These are phyloP conservation scores for Apiotrichum akiyoshidainum DNA, from an alignment of 1,284 basidiomycete species.

Conservation along the genomic window DNA sequence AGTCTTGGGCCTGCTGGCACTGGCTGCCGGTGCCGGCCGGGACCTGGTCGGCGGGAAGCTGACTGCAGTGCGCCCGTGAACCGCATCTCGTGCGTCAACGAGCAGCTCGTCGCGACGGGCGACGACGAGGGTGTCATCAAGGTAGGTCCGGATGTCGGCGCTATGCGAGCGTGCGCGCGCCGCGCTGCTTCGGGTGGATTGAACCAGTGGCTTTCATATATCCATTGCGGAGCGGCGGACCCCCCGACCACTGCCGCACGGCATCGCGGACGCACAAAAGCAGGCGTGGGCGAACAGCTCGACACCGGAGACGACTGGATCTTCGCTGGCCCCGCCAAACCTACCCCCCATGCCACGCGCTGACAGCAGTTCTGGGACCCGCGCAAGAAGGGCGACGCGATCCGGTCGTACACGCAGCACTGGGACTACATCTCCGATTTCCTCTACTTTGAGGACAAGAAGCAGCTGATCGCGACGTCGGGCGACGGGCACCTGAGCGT, in stretches of 20 bases:
- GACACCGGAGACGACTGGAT: too few species aligned
- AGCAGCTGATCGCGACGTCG: conserved; percentile 81
- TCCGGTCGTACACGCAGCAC: conserved; percentile 76
- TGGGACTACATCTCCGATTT: conserved; percentile 96
- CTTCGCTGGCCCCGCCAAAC: neutral
- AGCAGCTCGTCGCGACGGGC: conserved; percentile 73
- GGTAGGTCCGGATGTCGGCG: conserved; percentile 52
- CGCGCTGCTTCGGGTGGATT: neutral
- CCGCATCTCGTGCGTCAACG: conserved; percentile 67
- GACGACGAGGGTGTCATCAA: conserved; percentile 94
- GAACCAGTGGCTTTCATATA: too few species aligned
- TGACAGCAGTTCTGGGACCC: conserved; percentile 77
- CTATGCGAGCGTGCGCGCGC: neutral
- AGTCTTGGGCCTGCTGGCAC: too few species aligned
- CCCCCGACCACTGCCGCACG: too few species aligned
- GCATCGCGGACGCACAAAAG: too few species aligned
- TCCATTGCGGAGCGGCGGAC: too few species aligned
- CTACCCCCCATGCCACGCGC: neutral
- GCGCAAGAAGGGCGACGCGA: conserved; percentile 59
- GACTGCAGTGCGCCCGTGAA: conserved; percentile 71
- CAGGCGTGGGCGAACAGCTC: too few species aligned
- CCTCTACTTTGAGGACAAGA: conserved; percentile 77
- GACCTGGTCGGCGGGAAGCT: too few species aligned
- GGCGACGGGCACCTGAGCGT: conserved; percentile 89
- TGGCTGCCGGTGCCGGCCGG: too few species aligned